Evolutionary conservation across 2,329 filamentous ascomycete species (phyloP).

Genomic region (Chaetomium olivaceum): DNA sequence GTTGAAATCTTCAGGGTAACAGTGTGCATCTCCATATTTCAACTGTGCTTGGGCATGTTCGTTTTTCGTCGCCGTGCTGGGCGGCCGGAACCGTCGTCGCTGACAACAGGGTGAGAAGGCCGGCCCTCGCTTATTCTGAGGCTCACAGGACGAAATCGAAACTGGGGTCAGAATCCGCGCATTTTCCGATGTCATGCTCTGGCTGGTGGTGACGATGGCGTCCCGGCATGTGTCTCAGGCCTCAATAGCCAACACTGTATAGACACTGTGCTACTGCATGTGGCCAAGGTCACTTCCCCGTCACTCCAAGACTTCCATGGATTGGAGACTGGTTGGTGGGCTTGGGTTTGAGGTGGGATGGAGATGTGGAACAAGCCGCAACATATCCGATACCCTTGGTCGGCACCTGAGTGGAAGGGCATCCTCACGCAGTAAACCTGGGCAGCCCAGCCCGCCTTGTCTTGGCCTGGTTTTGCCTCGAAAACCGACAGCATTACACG

Average conservation of each 20-base stretch:
- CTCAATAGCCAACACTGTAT: background rate
- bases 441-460: background rate
- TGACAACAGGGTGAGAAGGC: background rate
- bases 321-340: background rate
- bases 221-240: background rate
- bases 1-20: slow-evolving; percentile 9
- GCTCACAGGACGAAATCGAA: background rate
- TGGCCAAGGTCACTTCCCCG: background rate
- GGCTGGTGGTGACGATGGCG: background rate
- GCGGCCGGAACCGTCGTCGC: background rate
- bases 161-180: background rate
- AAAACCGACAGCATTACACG: background rate
- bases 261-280: background rate
- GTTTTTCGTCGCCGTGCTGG: background rate
- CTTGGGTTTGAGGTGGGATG: background rate
- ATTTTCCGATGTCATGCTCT: background rate
- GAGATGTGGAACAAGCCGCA: background rate
- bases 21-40: slow-evolving; percentile 8
- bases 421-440: background rate
- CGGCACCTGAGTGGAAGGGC: background rate
- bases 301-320: background rate
- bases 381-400: slow-evolving; percentile 1
- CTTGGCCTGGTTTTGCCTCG: background rate
- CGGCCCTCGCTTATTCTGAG: background rate
- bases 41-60: slow-evolving; percentile 4